Percentiles rank a stretch among this genome's conserved stretches.
These are phyloP conservation scores for Euptelea pleiosperma DNA, from an alignment of 164 flowering plant genomes.

Conservation along the genomic window DNA sequence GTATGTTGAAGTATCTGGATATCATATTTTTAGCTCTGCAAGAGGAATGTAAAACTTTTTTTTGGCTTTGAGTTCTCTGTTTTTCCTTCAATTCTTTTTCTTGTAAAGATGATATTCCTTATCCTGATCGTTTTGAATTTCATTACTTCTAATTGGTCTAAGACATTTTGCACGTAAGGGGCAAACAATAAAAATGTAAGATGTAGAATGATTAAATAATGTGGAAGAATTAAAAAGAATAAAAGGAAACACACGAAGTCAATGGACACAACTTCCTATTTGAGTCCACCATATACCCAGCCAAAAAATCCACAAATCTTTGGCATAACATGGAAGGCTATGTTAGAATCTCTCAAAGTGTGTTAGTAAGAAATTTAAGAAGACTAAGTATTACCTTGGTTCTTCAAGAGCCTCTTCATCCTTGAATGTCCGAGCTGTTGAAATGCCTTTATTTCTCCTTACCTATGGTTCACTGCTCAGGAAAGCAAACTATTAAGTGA, in stretches of 20 bases:
- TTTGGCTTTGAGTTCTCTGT: too few relatives aligned
- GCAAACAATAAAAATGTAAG: too few relatives aligned
- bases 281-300: neutral
- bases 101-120: too few relatives aligned
- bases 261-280: neutral
- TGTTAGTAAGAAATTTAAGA: neutral
- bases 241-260: neutral
- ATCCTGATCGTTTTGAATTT: too few relatives aligned
- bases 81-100: too few relatives aligned
- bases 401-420: slow-evolving; percentile 35
- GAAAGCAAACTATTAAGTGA: neutral
- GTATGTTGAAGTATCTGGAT: too few relatives aligned
- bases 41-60: too few relatives aligned
- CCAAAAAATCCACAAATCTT: too few relatives aligned
- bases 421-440: neutral
- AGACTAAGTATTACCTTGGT: slow-evolving; percentile 27
- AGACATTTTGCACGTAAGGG: too few relatives aligned
- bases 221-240: neutral
- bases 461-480: neutral
- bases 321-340: neutral
- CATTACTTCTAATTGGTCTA: too few relatives aligned
- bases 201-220: too few relatives aligned
- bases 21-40: too few relatives aligned
- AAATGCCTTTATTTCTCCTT: neutral
- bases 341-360: neutral